phyloP scores from a whole-genome alignment of 1,284 basidiomycete genomes.

The Pterulicium gracile region DNA sequence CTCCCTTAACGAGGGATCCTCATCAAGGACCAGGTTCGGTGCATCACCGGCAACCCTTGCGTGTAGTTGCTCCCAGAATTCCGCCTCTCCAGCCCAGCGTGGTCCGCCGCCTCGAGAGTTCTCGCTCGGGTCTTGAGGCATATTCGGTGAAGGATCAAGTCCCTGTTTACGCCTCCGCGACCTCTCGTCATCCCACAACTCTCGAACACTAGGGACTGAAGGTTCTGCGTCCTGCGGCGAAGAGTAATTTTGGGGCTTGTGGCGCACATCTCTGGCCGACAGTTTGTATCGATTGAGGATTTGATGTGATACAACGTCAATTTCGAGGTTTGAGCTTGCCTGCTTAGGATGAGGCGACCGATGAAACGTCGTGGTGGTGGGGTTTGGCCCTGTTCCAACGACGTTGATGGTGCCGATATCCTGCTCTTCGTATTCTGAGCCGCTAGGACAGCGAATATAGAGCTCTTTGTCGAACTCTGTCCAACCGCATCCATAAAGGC shows the following conservation, averaged over 20 bases:
- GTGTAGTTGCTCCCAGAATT: conserved; percentile 59
- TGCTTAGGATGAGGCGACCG: conserved; percentile 51
- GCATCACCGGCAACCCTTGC: conserved; percentile 35
- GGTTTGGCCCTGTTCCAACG: conserved; percentile 10
- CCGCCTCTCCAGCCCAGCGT: conserved; percentile 59
- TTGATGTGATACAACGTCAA: conserved; percentile 73
- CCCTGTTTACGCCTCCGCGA: conserved; percentile 57
- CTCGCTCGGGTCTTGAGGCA: conserved; percentile 56
- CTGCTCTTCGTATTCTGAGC: conserved; percentile 22
- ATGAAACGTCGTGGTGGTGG: conserved; percentile 20
- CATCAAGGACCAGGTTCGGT: conserved; percentile 14
- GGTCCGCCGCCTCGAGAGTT: conserved; percentile 42
- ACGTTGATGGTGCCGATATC: conserved; percentile 11
- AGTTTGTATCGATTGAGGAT: conserved; percentile 79
- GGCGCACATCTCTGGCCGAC: conserved; percentile 61
- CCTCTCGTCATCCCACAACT: conserved; percentile 93
- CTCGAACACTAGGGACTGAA: conserved; percentile 79
- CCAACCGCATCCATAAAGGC: conserved; percentile 91
- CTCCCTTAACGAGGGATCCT: conserved; percentile 41
- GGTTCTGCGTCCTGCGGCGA: conserved; percentile 52
- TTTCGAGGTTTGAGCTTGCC: conserved; percentile 71
- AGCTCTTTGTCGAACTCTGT: conserved; percentile 60
- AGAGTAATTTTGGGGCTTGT: conserved; percentile 54
- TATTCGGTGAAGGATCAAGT: conserved; percentile 52
- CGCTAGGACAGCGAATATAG: conserved; percentile 27